Base-by-base conservation (phyloP, 352 stramenopile genomes). In the Phytophthora citricola region DNA sequence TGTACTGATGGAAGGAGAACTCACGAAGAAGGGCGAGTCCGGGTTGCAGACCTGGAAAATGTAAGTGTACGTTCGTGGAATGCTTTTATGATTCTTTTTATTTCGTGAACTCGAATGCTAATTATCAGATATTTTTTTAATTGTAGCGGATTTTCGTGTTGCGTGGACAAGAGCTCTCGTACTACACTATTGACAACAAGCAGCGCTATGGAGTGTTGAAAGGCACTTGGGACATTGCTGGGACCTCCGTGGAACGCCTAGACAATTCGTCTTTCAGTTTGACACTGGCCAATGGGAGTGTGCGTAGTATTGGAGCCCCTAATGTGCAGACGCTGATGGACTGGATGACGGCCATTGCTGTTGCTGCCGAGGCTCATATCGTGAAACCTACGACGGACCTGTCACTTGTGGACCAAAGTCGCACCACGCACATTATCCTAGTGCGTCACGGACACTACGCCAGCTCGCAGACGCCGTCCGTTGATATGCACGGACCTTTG, bases 371-470 rank as follows among this genome's bases (percentile, higher is more conserved):
- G 20, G 79, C 81, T 11, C 31, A 58, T 12, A 63, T 81, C 11
- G 65, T 90, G 8, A 51, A 78, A 31, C 79, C 79, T 4, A 71
- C 79, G 5, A 51, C 69, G 6, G 73, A 85, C 41, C 64, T 81
- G 32, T 69, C 80, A 10, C 53, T 90, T 2, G 81, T 92, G 24
- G 83, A 92, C 59, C 81, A 90, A 53, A 83, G 78, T 26, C 78
- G 81, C 66, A 89, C 81, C 9, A 92, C 79, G 50, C 81, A 90
- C 72, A 78, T 90, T 20, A 76, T 92, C 17, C 68, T 90, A 22
- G 81, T 92, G 49, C 81, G 83, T 56, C 83, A 91, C 45, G 83
- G 83, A 22, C 80, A 91, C 43, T 91, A 91, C 59, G 66, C 67
- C 15, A 79, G 63, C 29, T 86, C 80, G 22, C 68, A 78, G 51